Evolutionary conservation across 2,329 filamentous ascomycete species (phyloP).

Genomic region (Sporothrix brunneoviolacea): DNA sequence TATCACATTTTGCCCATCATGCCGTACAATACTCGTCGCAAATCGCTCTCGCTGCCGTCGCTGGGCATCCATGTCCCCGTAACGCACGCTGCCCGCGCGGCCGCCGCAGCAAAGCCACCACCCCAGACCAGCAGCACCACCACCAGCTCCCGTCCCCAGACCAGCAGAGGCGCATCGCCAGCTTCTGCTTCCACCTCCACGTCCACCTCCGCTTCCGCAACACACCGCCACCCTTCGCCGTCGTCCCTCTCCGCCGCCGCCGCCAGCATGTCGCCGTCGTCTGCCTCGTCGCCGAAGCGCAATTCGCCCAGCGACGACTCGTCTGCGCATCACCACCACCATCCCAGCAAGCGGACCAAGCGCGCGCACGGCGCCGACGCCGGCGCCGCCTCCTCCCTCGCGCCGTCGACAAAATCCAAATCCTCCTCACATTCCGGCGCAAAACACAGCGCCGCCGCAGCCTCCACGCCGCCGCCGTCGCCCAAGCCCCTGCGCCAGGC

Average conservation of each 20-base stretch:
- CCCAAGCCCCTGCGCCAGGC: conserved; percentile 41
- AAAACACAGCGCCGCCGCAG: conserved; percentile 22
- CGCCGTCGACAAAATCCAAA: conserved; percentile 10
- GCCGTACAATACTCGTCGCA: conserved; percentile 95
- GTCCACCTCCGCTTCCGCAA: not conserved
- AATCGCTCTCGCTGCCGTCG: conserved; percentile 87
- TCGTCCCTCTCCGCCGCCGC: conserved; percentile 20
- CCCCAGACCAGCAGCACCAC: conserved; percentile 26
- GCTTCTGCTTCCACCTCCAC: not conserved
- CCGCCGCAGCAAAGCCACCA: conserved; percentile 23
- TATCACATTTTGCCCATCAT: conserved; percentile 39
- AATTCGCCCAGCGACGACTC: not conserved
- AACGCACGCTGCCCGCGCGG: conserved; percentile 52
- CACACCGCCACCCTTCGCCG: not conserved
- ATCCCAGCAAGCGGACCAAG: conserved; percentile 63
- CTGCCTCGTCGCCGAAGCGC: conserved; percentile 23
- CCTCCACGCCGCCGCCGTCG: conserved; percentile 72
- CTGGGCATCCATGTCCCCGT: conserved; percentile 84
- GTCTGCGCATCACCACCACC: conserved; percentile 25
- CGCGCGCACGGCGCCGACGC: conserved; percentile 62
- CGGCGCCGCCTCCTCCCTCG: conserved; percentile 23
- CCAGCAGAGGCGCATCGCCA: conserved; percentile 13
- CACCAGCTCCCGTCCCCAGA: conserved; percentile 16
- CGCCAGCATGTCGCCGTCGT: conserved; percentile 20
- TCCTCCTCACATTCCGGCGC: conserved; percentile 21